Evolutionary conservation across 257 asterid species (phyloP), one percentile per base, ranked within the genome.

Genomic region (Linaria vulgaris): DNA sequence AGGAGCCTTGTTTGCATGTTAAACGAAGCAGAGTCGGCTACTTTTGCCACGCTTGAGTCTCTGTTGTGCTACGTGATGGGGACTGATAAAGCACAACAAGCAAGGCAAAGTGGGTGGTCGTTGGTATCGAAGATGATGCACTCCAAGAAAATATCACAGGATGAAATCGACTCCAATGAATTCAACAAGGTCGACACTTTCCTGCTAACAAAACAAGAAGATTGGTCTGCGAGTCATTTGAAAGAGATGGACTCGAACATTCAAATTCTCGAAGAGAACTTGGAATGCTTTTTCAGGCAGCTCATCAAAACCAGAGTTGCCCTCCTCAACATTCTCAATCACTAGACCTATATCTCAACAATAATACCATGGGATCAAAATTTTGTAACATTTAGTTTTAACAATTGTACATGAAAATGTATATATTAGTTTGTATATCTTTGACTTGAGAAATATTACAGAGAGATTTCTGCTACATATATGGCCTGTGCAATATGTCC

Each of bases 271-370:
- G 80, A 79, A 67, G 72, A 79, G 17, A 76, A 67, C 17, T 63
- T 79, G 0, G 80, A 77, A 56, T 65, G 55, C 19, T 44, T 77
- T 24, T 74, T 69, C 75, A 77, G 61, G 56, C 71, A 64, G 44
- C 55, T 80, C 51, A 80, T 77, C 30, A 72, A 66, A 69, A 64
- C 79, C 22, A 62, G 82, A 69, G 85, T 74, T 16, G 77, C 66
- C 24, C 73, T 77, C 34, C 85, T 74, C 68, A 82, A 74, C 59
- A 72, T 69, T 50, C 52, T 77, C 56, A 80, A 52, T 44, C 65
- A 69, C 55, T 74, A 72, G 72, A 0, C 46, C 13, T 22, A 20
- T 20, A n/a, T 45, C 20, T n/a, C n/a, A n/a, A n/a, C n/a, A n/a
- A n/a, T n/a, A n/a, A 37, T 13, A 14, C 0, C 1, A 27, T 65